These are phyloP conservation scores for Drechslera avenae DNA, from an alignment of 2,329 filamentous ascomycete species.

Conservation along the genomic window DNA sequence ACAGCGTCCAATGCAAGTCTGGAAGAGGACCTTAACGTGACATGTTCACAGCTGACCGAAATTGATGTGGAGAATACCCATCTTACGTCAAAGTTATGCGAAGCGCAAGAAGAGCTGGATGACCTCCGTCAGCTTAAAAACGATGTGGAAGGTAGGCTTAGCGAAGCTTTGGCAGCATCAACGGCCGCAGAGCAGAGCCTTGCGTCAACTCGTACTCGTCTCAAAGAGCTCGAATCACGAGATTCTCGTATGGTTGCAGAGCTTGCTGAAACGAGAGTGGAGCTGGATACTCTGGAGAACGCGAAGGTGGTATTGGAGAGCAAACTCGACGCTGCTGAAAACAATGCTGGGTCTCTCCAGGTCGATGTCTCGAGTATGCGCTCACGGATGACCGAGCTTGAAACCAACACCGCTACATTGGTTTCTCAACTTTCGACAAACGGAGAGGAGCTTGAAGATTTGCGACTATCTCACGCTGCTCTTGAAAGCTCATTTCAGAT, in stretches of 20 bases:
- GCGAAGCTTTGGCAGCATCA: slow-evolving; percentile 3
- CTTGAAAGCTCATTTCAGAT: neutral
- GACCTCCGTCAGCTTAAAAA: slow-evolving; percentile 20
- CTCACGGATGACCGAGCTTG: slow-evolving; percentile 20
- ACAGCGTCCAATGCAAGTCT: slow-evolving; percentile 19
- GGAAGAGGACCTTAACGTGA: slow-evolving; percentile 22
- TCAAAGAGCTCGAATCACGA: slow-evolving; percentile 14
- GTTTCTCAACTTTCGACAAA: slow-evolving; percentile 19
- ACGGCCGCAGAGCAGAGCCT: slow-evolving; percentile 17
- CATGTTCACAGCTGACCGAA: slow-evolving; percentile 16
- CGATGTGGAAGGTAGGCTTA: slow-evolving; percentile 16
- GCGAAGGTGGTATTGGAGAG: slow-evolving; percentile 17
- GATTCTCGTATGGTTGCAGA: slow-evolving; percentile 9
- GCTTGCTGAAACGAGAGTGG: slow-evolving; percentile 4
- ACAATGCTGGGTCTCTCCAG: slow-evolving; percentile 17
- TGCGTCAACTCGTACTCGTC: slow-evolving; percentile 7
- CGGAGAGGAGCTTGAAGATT: slow-evolving; percentile 23
- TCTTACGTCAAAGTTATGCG: slow-evolving; percentile 18
- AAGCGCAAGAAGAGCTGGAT: slow-evolving; percentile 17
- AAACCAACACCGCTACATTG: slow-evolving; percentile 28
- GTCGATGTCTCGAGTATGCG: slow-evolving; percentile 21
- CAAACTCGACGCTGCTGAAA: slow-evolving; percentile 15
- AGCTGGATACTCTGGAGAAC: slow-evolving; percentile 20
- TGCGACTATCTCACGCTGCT: too few relatives aligned
- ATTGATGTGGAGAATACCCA: slow-evolving; percentile 19